A percentile compares a stretch with the other conserved stretches of the same genome.
Conservation (phyloP, 306 rosid species). For the Echinosophora koreensis region DNA sequence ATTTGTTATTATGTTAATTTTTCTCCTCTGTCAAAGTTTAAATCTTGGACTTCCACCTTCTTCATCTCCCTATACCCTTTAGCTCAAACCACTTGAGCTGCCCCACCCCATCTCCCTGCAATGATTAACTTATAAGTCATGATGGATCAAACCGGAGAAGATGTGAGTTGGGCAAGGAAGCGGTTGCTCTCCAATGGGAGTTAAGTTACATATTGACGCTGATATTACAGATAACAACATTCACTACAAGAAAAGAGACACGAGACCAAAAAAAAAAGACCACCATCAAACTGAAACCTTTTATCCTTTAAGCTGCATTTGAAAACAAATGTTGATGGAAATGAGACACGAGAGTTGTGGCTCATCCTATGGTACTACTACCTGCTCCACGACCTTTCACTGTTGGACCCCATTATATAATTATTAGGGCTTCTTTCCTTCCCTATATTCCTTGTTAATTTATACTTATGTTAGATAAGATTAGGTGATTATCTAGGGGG, state of each 20-base stretch:
- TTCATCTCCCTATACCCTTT: no score
- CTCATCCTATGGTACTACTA: conserved; percentile 25
- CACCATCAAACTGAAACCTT: conserved; percentile 5
- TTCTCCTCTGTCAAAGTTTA: no score
- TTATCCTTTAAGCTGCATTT: not conserved
- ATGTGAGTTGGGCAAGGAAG: not conserved
- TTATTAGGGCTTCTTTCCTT: not conserved
- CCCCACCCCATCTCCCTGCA: no score
- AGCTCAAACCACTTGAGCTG: no score
- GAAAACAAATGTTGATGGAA: conserved; percentile 24
- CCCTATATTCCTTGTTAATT: conserved; percentile 11
- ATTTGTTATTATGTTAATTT: no score
- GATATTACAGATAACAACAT: no score
- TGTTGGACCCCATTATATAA: conserved; percentile 1
- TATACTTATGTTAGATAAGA: conserved; percentile 26
- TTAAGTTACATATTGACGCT: no score
- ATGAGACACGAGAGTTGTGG: conserved; percentile 13
- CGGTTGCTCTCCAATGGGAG: no score
- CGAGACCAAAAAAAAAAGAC: not conserved
- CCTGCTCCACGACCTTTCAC: no score
- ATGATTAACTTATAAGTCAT: not conserved
- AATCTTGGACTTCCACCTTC: no score
- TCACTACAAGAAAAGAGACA: no score
- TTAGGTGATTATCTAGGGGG: conserved; percentile 16
- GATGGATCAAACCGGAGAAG: conserved; percentile 5